These are phyloP conservation scores for Claviceps digitariae DNA, from an alignment of 2,329 filamentous ascomycete species.

Conservation along the genomic window DNA sequence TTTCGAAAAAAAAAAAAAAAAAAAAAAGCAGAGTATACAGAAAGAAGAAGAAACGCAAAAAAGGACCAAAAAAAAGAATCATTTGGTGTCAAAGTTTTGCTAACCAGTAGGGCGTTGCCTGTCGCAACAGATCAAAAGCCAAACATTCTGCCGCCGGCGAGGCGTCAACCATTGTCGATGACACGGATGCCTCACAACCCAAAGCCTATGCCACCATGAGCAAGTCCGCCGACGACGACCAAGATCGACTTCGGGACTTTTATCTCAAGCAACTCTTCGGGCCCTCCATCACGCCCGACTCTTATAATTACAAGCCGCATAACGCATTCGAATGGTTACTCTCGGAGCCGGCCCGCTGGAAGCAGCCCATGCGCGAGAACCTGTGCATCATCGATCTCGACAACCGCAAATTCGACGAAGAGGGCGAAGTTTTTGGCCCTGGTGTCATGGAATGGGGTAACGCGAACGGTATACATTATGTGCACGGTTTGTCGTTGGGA, in stretches of 20 bases:
- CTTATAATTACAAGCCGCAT: slow-evolving; percentile 15
- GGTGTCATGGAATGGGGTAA: slow-evolving; percentile 22
- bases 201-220: not conserved
- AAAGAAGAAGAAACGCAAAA: too few relatives aligned
- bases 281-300: slow-evolving; percentile 15
- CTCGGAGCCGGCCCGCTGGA: slow-evolving; percentile 16
- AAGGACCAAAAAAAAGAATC: too few relatives aligned
- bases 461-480: slow-evolving; percentile 9
- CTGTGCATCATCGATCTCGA: slow-evolving; percentile 33
- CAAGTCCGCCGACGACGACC: not conserved
- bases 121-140: not conserved
- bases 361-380: slow-evolving; percentile 21
- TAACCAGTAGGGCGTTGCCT: not conserved
- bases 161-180: not conserved
- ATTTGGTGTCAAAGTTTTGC: too few relatives aligned
- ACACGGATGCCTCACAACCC: not conserved
- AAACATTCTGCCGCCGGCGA: not conserved
- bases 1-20: too few relatives aligned
- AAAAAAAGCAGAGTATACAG: too few relatives aligned
- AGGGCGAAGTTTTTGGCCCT: slow-evolving; percentile 23
- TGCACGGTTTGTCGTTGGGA: slow-evolving; percentile 26
- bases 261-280: slow-evolving; percentile 21
- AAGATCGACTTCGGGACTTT: slow-evolving; percentile 14
- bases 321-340: slow-evolving; percentile 22
- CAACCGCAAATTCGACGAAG: slow-evolving; percentile 23